phyloP scores from a whole-genome alignment of 2,329 filamentous ascomycete species.

The Zalaria sp. region DNA sequence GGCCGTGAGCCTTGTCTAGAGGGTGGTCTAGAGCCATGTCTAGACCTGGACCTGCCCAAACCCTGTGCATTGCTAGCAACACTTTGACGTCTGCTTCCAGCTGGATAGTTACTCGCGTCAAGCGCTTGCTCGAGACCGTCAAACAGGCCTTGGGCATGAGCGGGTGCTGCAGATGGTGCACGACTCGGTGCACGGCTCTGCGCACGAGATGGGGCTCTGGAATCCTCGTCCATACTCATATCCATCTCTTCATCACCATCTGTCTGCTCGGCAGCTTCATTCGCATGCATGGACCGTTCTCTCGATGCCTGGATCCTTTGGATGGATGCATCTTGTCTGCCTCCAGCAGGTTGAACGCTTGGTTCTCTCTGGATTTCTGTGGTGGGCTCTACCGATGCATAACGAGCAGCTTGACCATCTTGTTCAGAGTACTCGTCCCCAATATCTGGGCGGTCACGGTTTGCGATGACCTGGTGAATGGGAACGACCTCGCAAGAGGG shows the following conservation, averaged over 20 bases:
- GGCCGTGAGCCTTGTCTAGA: constrained; percentile 11
- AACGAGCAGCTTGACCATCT: background rate
- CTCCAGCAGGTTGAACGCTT: background rate
- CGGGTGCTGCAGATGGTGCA: constrained; percentile 2
- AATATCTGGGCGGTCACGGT: constrained; percentile 23
- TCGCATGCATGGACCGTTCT: background rate
- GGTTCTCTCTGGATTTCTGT: too few relatives aligned
- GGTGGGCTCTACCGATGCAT: too few relatives aligned
- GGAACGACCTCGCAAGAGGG: constrained; percentile 27
- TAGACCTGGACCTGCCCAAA: constrained; percentile 2
- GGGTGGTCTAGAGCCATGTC: constrained; percentile 6
- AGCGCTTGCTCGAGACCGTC: constrained; percentile 19
- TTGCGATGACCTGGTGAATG: constrained; percentile 27
- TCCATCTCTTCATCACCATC: constrained; percentile 9
- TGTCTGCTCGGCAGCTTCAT: constrained; percentile 4
- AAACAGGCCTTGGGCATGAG: constrained; percentile 5
- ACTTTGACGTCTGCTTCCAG: constrained; percentile 6
- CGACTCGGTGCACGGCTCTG: background rate
- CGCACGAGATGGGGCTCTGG: background rate
- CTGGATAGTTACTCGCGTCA: constrained; percentile 1
- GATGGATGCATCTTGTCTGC: constrained; percentile 1
- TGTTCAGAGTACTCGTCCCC: constrained; percentile 5
- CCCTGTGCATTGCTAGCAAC: constrained; percentile 5
- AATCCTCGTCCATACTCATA: constrained; percentile 6
- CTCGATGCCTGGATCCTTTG: background rate